These are phyloP conservation scores for Termitomyces bulborhizus DNA, from an alignment of 768 basidiomycete species.

Conservation along the genomic window DNA sequence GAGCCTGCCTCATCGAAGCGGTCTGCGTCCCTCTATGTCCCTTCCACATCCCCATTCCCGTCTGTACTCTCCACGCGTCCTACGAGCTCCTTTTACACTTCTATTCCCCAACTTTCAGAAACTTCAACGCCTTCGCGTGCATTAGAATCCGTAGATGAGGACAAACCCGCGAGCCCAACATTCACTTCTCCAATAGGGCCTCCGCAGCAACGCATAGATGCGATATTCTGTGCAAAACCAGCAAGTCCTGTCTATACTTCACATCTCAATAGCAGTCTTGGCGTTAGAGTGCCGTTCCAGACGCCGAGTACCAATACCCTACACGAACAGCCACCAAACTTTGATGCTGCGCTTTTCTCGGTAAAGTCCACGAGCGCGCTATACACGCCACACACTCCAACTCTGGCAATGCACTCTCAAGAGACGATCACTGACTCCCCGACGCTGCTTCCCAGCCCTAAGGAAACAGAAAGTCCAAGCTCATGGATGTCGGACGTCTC, in stretches of 20 bases:
- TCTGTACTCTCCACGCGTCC: slow-evolving; percentile 13
- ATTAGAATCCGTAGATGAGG: slow-evolving; percentile 9
- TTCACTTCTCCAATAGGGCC: neutral
- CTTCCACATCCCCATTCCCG: slow-evolving; percentile 13
- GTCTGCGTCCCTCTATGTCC: slow-evolving; percentile 15
- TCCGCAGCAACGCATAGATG: slow-evolving; percentile 1
- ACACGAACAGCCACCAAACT: neutral
- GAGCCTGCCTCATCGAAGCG: slow-evolving; percentile 13
- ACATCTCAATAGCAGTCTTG: neutral
- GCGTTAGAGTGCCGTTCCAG: neutral
- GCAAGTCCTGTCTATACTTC: slow-evolving; percentile 15
- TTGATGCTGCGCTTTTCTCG: slow-evolving; percentile 3
- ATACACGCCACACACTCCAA: slow-evolving; percentile 9
- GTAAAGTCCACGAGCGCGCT: slow-evolving; percentile 7
- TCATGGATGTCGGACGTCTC: slow-evolving; percentile 46
- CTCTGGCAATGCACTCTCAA: slow-evolving; percentile 12
- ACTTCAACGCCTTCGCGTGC: neutral
- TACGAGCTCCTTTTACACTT: slow-evolving; percentile 12
- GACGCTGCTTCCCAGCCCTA: slow-evolving; percentile 11
- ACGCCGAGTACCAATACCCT: neutral
- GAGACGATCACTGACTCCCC: slow-evolving; percentile 11
- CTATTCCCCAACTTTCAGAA: slow-evolving; percentile 4
- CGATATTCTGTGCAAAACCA: slow-evolving; percentile 9
- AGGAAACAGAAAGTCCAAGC: slow-evolving; percentile 21
- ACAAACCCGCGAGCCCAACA: slow-evolving; percentile 8